Base-by-base conservation (phyloP, 2,329 filamentous ascomycete species). In the Pezicula carpinea region DNA sequence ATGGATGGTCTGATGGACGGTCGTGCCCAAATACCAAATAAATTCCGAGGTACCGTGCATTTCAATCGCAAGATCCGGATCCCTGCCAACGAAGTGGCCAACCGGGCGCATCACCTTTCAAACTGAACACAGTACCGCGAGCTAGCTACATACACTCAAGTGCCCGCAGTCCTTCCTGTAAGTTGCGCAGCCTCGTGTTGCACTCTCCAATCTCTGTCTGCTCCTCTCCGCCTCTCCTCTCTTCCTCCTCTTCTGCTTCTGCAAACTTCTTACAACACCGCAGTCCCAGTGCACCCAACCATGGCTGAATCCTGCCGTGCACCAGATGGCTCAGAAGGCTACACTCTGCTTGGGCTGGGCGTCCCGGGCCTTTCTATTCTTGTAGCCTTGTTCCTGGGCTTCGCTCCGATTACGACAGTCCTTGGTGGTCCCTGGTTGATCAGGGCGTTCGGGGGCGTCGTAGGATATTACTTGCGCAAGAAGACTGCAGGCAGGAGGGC, bases 401-500 rank as follows among this genome's bases (percentile, higher is more conserved):
- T 61, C 22, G 48, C 61, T 5, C 64, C 67, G n/a, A 44, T 69
- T 49, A 49, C 47, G 34, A 47, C 50, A 21, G 54, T 57, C 39
- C 54, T 54, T 33, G 48, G 56, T 19, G 58, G 56, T n/a, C 61
- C 60, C 2, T 57, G 48, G 35, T 44, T 64, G 17, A 39, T 60
- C 22, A 49, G 52, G 33, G 54, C 48, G 4, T 56, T 59, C 29
- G 68, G 73, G 41, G 62, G 68, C 43, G 60, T 58, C 36, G 51
- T 82, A 18, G 85, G 84, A 52, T 85, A 74, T 70, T 76, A 79
- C 54, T 67, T 89, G 47, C 72, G 71, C 45, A 80, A 75, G 60
- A 82, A 80, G 63, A 85, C 83, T 0, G 76, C 80, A 15, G 81
- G 80, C 46, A 76, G 83, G 43, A 75, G 77, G 39, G 70, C 74